These are phyloP conservation scores for Magnaporthiopsis rhizophila DNA, from an alignment of 2,329 filamentous ascomycete species.

Conservation along the genomic window DNA sequence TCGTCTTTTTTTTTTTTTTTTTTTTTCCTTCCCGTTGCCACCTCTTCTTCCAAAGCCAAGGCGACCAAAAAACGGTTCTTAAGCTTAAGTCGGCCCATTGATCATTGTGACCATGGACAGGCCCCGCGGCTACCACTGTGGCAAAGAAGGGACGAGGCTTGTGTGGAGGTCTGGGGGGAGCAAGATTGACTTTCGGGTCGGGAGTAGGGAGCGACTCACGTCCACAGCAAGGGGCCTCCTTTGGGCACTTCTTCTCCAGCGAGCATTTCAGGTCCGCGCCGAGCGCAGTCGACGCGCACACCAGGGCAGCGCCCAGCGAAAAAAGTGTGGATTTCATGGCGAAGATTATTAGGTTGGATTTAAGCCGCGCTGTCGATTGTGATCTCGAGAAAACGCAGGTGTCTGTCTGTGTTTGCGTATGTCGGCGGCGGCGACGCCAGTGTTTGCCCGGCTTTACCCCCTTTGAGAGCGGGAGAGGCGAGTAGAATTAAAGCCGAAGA, in stretches of 20 bases:
- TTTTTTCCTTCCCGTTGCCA: background rate
- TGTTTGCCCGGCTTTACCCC: background rate
- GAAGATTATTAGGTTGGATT: background rate
- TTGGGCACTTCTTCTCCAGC: constrained; percentile 46
- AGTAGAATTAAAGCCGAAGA: background rate
- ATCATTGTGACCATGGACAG: background rate
- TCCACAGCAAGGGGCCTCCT: constrained; percentile 10
- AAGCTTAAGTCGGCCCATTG: too few relatives aligned
- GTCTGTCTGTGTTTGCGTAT: background rate
- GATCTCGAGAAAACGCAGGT: background rate
- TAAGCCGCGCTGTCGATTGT: background rate
- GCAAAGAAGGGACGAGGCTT: background rate
- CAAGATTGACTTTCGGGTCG: background rate
- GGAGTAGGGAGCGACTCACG: constrained; percentile 7
- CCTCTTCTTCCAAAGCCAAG: background rate
- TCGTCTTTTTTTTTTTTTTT: background rate
- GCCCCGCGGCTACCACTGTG: too few relatives aligned
- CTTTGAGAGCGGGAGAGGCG: background rate
- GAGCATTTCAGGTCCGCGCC: constrained; percentile 34
- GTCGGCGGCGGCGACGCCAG: too few relatives aligned
- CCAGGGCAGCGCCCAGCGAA: constrained; percentile 26
- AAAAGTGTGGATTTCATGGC: constrained; percentile 13
- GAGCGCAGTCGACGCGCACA: constrained; percentile 29
- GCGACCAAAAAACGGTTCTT: too few relatives aligned
- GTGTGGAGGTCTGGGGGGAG: background rate